Evolutionary conservation across 2,329 filamentous ascomycete genomes (phyloP).

Genomic region (Colletotrichum spinosum): DNA sequence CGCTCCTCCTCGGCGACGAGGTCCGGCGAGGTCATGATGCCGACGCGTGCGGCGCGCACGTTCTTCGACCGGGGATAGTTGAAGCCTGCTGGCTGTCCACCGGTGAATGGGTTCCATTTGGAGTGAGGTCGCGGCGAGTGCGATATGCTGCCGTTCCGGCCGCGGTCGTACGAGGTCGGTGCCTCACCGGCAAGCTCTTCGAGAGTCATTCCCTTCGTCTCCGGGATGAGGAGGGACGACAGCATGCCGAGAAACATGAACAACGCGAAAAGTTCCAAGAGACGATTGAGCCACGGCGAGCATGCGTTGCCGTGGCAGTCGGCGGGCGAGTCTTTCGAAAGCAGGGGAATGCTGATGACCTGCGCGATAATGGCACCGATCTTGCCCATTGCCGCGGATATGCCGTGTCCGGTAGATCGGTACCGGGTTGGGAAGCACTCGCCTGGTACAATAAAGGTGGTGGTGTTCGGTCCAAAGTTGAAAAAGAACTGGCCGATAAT

Average conservation of each 20-base stretch:
- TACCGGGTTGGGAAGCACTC: conserved; percentile 75
- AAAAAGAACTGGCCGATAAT: conserved; percentile 75
- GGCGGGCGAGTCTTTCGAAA: conserved; percentile 65
- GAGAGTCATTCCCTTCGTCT: conserved; percentile 80
- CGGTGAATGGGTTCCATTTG: conserved; percentile 60
- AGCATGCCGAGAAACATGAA: conserved; percentile 83
- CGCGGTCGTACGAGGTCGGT: conserved; percentile 67
- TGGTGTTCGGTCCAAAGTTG: conserved; percentile 75
- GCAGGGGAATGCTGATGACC: conserved; percentile 71
- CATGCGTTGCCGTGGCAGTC: conserved; percentile 61
- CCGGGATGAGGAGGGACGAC: conserved; percentile 78
- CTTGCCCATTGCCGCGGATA: conserved; percentile 76
- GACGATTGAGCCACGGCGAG: conserved; percentile 74
- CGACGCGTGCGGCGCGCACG: conserved; percentile 48
- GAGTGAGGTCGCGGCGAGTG: conserved; percentile 46
- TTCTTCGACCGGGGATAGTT: conserved; percentile 53
- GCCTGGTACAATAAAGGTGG: conserved; percentile 73
- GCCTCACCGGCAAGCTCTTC: conserved; percentile 77
- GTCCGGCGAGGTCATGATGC: conserved; percentile 59
- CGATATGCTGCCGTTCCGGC: conserved; percentile 61
- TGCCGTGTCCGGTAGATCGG: conserved; percentile 71
- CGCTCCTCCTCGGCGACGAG: conserved; percentile 42
- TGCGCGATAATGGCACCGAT: conserved; percentile 76
- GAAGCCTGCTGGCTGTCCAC: conserved; percentile 65
- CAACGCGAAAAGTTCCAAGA: conserved; percentile 82